Percentiles rank a stretch among this genome's conserved stretches.
Conservation (phyloP, 768 basidiomycete species). For the Phaffia australis region DNA sequence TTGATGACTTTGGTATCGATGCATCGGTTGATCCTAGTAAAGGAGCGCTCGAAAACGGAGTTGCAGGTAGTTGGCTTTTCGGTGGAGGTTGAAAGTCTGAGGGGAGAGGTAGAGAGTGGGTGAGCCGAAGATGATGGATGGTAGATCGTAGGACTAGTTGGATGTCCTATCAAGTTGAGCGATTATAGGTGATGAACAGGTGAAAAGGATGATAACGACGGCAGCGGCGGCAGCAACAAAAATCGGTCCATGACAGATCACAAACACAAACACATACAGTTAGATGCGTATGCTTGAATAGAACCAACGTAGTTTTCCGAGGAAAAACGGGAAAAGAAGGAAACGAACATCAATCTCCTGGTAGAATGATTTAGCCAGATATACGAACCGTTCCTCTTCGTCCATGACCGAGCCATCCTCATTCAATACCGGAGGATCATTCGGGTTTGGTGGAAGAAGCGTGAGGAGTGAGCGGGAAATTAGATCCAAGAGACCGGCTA, state of each 20-base stretch:
- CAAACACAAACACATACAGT: too few species aligned
- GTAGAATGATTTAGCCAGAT: constrained; percentile 14
- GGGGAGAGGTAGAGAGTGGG: constrained; percentile 8
- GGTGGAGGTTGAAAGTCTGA: constrained; percentile 11
- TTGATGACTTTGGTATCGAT: not conserved
- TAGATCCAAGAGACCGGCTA: constrained; percentile 9
- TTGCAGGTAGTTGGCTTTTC: constrained; percentile 10
- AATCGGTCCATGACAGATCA: too few species aligned
- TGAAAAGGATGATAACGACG: too few species aligned
- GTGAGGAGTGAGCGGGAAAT: not conserved
- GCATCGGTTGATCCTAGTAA: not conserved
- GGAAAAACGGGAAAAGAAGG: not conserved
- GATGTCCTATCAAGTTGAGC: constrained; percentile 7
- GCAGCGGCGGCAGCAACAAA: not conserved
- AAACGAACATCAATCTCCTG: constrained; percentile 15
- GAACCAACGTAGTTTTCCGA: too few species aligned
- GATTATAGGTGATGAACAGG: not conserved
- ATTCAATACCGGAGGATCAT: not conserved
- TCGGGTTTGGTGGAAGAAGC: not conserved
- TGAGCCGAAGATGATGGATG: constrained; percentile 18
- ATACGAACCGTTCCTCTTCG: constrained; percentile 18
- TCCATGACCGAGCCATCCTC: constrained; percentile 8
- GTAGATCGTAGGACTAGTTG: constrained; percentile 18
- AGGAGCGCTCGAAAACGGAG: constrained; percentile 6
- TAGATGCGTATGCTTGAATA: too few species aligned